These are phyloP conservation scores for Ramaria sp. DNA, from an alignment of 768 basidiomycete genomes.

Conservation along the genomic window DNA sequence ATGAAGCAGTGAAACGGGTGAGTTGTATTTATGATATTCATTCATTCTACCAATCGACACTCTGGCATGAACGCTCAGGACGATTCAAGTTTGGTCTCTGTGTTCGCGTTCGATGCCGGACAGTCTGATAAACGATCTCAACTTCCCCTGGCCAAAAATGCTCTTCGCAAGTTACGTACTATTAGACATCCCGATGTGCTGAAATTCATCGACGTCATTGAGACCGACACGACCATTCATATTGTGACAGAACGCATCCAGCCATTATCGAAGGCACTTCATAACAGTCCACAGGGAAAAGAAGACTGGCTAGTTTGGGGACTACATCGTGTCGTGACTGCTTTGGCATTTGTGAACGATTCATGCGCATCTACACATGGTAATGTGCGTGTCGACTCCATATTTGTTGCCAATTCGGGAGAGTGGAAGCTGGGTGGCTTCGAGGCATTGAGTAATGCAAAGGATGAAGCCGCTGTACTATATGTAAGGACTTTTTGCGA, in stretches of 20 bases:
- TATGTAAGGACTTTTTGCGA: constrained; percentile 47
- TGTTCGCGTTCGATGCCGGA: constrained; percentile 85
- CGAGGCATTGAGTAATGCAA: constrained; percentile 76
- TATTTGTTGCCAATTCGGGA: constrained; percentile 87
- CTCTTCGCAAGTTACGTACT: constrained; percentile 79
- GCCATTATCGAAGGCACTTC: constrained; percentile 54
- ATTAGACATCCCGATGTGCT: constrained; percentile 94
- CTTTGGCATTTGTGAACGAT: constrained; percentile 83
- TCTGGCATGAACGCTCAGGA: constrained; percentile 44
- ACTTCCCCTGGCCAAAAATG: constrained; percentile 76
- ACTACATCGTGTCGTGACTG: constrained; percentile 80
- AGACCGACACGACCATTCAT: constrained; percentile 78
- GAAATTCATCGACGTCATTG: constrained; percentile 89
- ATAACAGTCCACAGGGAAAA: constrained; percentile 46
- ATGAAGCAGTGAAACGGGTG: constrained; percentile 86
- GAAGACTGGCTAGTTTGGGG: constrained; percentile 96
- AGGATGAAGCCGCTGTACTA: constrained; percentile 66
- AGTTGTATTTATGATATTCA: constrained; percentile 10
- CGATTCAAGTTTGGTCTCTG: constrained; percentile 72
- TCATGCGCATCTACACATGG: constrained; percentile 77
- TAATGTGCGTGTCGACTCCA: constrained; percentile 56
- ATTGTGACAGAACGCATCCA: constrained; percentile 93
- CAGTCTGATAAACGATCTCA: constrained; percentile 46
- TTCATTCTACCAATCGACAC: background rate
- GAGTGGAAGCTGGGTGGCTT: constrained; percentile 98